Percentiles rank a stretch among this genome's conserved stretches.
These are phyloP conservation scores for Rosa multiflora DNA, from an alignment of 306 rosid genomes.

Conservation along the genomic window DNA sequence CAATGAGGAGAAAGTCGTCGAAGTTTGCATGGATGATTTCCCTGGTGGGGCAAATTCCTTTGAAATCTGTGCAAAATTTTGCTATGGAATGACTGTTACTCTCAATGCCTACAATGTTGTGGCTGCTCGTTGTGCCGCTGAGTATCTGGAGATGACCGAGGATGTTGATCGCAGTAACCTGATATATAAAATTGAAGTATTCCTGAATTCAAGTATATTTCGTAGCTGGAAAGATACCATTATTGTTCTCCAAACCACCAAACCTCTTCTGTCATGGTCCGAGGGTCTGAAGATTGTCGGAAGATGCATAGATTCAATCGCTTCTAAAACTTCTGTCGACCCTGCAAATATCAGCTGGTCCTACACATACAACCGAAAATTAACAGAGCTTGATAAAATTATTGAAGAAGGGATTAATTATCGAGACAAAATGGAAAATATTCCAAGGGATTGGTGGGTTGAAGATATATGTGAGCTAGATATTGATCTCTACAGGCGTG, in stretches of 20 bases:
- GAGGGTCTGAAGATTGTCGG: slow-evolving; percentile 87
- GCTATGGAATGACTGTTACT: slow-evolving; percentile 95
- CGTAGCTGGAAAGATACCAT: slow-evolving; percentile 98
- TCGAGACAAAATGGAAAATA: slow-evolving; percentile 52
- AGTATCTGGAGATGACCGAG: slow-evolving; percentile 92
- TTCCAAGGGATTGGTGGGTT: slow-evolving; percentile 98
- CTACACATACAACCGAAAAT: slow-evolving; percentile 75
- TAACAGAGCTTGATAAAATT: slow-evolving; percentile 58
- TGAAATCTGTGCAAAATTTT: slow-evolving; percentile 92
- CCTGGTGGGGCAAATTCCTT: slow-evolving; percentile 95
- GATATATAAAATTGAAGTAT: slow-evolving; percentile 86
- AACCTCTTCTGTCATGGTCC: slow-evolving; percentile 87
- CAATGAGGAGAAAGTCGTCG: slow-evolving; percentile 66
- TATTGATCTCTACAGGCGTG: slow-evolving; percentile 78
- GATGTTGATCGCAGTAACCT: slow-evolving; percentile 81
- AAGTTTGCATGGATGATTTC: slow-evolving; percentile 61
- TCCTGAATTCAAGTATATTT: slow-evolving; percentile 86
- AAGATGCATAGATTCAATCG: slow-evolving; percentile 94
- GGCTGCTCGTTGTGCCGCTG: slow-evolving; percentile 96
- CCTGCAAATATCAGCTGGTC: slow-evolving; percentile 86
- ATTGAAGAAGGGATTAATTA: slow-evolving; percentile 50
- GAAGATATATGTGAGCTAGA: slow-evolving; percentile 97
- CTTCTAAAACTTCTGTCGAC: slow-evolving; percentile 87
- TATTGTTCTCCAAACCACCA: slow-evolving; percentile 86
- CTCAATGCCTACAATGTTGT: slow-evolving; percentile 94